Percentiles rank a stretch among this genome's conserved stretches.
Conservation (phyloP, 345 rosid species). For the Trapa incisa region DNA sequence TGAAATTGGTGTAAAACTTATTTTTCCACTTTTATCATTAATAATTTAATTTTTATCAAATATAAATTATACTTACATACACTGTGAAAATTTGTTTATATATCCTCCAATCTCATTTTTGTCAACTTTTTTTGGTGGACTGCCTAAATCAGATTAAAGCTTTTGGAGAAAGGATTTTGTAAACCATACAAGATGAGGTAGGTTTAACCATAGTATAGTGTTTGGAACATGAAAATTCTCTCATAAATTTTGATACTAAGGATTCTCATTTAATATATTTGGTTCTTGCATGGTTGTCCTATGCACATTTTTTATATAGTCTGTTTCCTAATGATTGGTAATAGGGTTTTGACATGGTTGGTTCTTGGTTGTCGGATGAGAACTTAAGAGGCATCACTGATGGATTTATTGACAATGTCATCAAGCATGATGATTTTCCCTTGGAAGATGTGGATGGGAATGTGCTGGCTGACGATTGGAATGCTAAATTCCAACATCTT, state of each 20-base stretch:
- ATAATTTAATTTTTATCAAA: too few relatives aligned
- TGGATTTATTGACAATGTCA: conserved; percentile 34
- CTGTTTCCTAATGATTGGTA: not conserved
- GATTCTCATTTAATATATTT: too few relatives aligned
- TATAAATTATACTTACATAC: too few relatives aligned
- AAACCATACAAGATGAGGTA: not conserved
- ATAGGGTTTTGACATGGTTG: conserved; percentile 29
- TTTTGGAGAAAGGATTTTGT: not conserved
- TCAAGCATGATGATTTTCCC: conserved; percentile 41
- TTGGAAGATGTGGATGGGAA: conserved; percentile 43
- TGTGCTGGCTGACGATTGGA: conserved; percentile 8
- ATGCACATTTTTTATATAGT: not conserved
- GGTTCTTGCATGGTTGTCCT: not conserved
- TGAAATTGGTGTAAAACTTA: too few relatives aligned
- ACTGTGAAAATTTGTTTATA: too few relatives aligned
- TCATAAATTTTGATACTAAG: not conserved
- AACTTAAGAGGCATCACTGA: conserved; percentile 37
- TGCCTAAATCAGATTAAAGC: not conserved
- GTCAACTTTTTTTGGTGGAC: not conserved
- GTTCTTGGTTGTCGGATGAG: conserved; percentile 44
- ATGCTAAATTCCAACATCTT: conserved; percentile 37
- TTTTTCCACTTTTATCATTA: too few relatives aligned
- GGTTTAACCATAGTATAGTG: not conserved
- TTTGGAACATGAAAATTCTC: not conserved
- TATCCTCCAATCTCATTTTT: too few relatives aligned